Percentiles rank a stretch among this genome's conserved stretches.
These are phyloP conservation scores for Kentomonas sorsogonicus DNA, from an alignment of 208 protist genomes.

Conservation along the genomic window DNA sequence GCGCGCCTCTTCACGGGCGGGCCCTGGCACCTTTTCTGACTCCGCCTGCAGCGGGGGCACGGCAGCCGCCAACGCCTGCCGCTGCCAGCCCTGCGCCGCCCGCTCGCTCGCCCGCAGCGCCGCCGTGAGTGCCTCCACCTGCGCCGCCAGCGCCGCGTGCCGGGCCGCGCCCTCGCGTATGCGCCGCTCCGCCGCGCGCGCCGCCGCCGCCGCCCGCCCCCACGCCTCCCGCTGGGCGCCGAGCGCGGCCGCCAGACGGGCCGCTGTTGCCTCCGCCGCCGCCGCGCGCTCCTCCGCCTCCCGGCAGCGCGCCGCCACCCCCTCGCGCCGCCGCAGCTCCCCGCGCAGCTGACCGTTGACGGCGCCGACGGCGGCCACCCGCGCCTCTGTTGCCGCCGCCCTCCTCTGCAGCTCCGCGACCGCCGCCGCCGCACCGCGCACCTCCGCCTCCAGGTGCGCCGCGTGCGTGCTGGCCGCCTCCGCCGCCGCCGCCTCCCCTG, in stretches of 20 bases:
- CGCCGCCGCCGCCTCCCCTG: too few relatives aligned
- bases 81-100: slow-evolving; percentile 11
- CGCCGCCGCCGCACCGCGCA: too few relatives aligned
- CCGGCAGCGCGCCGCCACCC: not conserved
- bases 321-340: too few relatives aligned
- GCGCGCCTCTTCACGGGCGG: slow-evolving; percentile 5
- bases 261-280: too few relatives aligned
- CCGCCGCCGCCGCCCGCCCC: not conserved
- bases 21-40: slow-evolving; percentile 9
- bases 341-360: too few relatives aligned
- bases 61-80: slow-evolving; percentile 16
- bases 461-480: too few relatives aligned
- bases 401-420: too few relatives aligned
- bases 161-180: not conserved
- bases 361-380: too few relatives aligned
- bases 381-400: too few relatives aligned
- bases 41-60: slow-evolving; percentile 10
- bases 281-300: not conserved
- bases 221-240: not conserved
- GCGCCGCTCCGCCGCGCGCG: not conserved
- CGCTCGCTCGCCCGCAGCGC: not conserved
- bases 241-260: not conserved
- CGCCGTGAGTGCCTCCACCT: not conserved
- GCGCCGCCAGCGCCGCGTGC: not conserved
- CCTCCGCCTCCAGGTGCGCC: too few relatives aligned